Percentiles rank a stretch among this genome's conserved stretches.
phyloP scores from a whole-genome alignment of 371 early-diverging fungal genomes.

The Mucor mucedo region DNA sequence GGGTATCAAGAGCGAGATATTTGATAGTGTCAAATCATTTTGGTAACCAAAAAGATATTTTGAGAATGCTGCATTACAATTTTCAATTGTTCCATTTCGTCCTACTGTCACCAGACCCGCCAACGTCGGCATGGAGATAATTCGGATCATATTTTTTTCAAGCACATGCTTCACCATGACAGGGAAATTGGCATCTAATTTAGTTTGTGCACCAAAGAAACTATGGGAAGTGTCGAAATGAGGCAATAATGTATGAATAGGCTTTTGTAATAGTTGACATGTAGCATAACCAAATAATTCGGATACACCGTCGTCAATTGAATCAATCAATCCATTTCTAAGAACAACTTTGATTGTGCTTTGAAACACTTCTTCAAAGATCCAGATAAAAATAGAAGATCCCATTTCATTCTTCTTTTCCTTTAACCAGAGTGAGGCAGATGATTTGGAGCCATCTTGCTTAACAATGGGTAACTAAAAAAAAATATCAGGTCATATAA shows the following conservation, averaged over 20 bases:
- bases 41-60: conserved; percentile 69
- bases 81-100: conserved; percentile 52
- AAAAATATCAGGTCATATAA: neutral
- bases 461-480: conserved; percentile 65
- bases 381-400: conserved; percentile 69
- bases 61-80: conserved; percentile 60
- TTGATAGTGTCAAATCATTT: conserved; percentile 28
- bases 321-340: conserved; percentile 51
- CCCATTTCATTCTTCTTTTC: conserved; percentile 59
- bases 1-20: conserved; percentile 55
- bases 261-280: conserved; percentile 47
- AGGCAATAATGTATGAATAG: conserved; percentile 18
- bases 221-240: conserved; percentile 51
- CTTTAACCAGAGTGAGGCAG: conserved; percentile 73
- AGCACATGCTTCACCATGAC: conserved; percentile 51
- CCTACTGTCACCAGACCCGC: conserved; percentile 69
- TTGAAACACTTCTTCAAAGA: conserved; percentile 71
- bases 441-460: conserved; percentile 57
- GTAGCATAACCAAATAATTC: conserved; percentile 59
- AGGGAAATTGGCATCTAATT: conserved; percentile 63
- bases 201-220: conserved; percentile 63
- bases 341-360: conserved; percentile 46
- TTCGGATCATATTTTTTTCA: conserved; percentile 37
- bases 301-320: conserved; percentile 52
- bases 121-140: conserved; percentile 71